A percentile compares a stretch with the other conserved stretches of the same genome.
These are phyloP conservation scores for Fonsecaea nubica DNA, from an alignment of 2,329 filamentous ascomycete species.

Conservation along the genomic window DNA sequence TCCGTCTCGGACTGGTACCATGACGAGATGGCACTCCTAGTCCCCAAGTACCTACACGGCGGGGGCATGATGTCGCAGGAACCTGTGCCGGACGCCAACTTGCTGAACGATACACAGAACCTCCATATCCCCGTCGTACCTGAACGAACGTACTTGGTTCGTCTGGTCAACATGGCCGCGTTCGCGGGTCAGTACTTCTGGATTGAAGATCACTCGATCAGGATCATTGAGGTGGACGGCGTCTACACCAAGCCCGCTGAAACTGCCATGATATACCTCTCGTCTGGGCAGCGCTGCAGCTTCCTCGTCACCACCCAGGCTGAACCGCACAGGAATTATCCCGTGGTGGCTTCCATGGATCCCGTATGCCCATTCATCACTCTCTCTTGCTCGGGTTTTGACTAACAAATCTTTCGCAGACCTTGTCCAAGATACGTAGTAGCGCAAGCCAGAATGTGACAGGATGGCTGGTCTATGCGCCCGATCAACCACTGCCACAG, in stretches of 20 bases:
- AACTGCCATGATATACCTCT: conserved; percentile 67
- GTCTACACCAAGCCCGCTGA: conserved; percentile 50
- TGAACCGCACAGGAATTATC: conserved; percentile 64
- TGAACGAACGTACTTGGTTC: conserved; percentile 73
- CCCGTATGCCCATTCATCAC: conserved; percentile 1
- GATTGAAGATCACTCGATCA: conserved; percentile 50
- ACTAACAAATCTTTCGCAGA: conserved; percentile 6
- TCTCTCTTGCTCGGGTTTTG: background rate
- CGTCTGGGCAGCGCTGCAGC: conserved; percentile 65
- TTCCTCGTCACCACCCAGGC: conserved; percentile 61
- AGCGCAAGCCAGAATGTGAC: conserved; percentile 66
- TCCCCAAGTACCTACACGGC: conserved; percentile 54
- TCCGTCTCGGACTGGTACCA: conserved; percentile 81
- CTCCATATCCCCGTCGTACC: conserved; percentile 65
- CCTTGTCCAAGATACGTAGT: conserved; percentile 14
- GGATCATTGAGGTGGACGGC: conserved; percentile 48
- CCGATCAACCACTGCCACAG: conserved; percentile 52
- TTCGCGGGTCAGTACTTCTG: conserved; percentile 64
- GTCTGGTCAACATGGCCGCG: conserved; percentile 76
- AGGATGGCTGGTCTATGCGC: conserved; percentile 62
- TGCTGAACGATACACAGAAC: conserved; percentile 72
- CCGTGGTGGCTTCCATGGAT: conserved; percentile 58
- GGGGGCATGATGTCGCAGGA: conserved; percentile 60
- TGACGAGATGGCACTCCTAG: conserved; percentile 53
- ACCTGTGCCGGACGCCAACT: conserved; percentile 68